A percentile compares a stretch with the other conserved stretches of the same genome.
These are phyloP conservation scores for Mycena alexandri DNA, from an alignment of 768 basidiomycete genomes.

Conservation along the genomic window DNA sequence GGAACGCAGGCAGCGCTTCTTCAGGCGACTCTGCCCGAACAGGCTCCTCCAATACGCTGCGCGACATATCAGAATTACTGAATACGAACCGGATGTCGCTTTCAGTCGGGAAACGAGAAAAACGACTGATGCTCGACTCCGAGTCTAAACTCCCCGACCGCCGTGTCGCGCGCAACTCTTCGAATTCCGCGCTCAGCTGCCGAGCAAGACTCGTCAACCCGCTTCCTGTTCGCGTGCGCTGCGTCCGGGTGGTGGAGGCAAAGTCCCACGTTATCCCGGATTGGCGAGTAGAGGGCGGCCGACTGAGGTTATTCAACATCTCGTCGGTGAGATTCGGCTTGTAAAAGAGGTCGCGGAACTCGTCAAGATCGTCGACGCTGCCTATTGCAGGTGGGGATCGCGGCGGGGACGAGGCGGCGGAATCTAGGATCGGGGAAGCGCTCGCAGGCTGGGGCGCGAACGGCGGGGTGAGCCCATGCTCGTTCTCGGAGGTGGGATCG, in stretches of 20 bases:
- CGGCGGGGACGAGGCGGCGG: conserved; percentile 53
- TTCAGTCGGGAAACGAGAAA: conserved; percentile 34
- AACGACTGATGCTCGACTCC: conserved; percentile 38
- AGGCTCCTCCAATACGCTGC: conserved; percentile 12
- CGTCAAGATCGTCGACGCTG: conserved; percentile 75
- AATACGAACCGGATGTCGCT: conserved; percentile 35
- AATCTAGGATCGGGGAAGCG: conserved; percentile 45
- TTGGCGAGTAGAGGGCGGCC: conserved; percentile 38
- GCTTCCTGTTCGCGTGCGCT: conserved; percentile 54
- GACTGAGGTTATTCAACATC: conserved; percentile 44
- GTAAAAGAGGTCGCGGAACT: conserved; percentile 82
- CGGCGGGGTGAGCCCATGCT: conserved; percentile 36
- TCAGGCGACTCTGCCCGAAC: conserved; percentile 36
- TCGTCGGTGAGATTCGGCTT: conserved; percentile 53
- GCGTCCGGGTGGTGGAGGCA: conserved; percentile 38
- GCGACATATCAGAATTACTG: conserved; percentile 42
- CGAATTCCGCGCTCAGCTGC: conserved; percentile 65
- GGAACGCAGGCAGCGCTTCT: conserved; percentile 52
- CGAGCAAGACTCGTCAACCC: conserved; percentile 63
- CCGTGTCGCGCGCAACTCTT: conserved; percentile 52
- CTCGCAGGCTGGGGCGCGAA: conserved; percentile 35
- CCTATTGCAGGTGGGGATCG: conserved; percentile 68
- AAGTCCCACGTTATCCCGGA: conserved; percentile 52
- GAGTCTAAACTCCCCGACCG: conserved; percentile 46
- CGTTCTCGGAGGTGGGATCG: conserved; percentile 21